Base-by-base conservation (phyloP, 345 rosid genomes). In the Carallia pectinifolia region DNA sequence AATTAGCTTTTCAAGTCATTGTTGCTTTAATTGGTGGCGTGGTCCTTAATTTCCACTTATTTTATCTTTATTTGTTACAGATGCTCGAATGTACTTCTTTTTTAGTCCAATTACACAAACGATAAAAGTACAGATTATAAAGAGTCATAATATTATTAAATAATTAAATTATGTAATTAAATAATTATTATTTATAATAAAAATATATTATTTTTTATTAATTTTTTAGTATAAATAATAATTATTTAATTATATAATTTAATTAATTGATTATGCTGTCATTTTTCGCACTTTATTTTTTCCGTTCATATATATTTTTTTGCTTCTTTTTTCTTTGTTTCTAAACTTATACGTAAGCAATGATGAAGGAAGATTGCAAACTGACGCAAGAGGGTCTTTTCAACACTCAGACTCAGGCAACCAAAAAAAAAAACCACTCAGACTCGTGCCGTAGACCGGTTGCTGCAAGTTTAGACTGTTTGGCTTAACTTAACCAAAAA, bases 291-390 rank as follows among this genome's bases (percentile, higher is more conserved):
- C 23, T 23, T 23, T 23, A 23, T 23, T 23, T 23, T 23, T 23
- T 23, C 23, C 23, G 23, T 23, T 23, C 23, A 23, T 23, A 23
- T 23, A 23, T 23, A 23, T 23, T 23, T 23, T 23, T 23, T 23
- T 23, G 23, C 23, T 23, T 23, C 23, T 23, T 23, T 23, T 6
- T 52, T 13, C 4, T 55, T 23, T 8, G 60, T 7, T 23, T 27
- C 31, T 27, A 8, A 23, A 56, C 31, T 23, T 56, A 4, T 56
- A 66, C 82, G 84, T 80, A 80, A 83, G 84, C 81, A 72, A 62
- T 80, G 86, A 78, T 83, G 86, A 48, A 78, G 78, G 40, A 44
- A 15, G 63, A 59, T 58, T 38, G 66, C 60, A 68, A 65, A 5
- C 29, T 79, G 73, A 79, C 71, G 80, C 68, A 67, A 64, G 13